These are phyloP conservation scores for Monilinia polystroma DNA, from an alignment of 2,329 filamentous ascomycete genomes.

Conservation along the genomic window DNA sequence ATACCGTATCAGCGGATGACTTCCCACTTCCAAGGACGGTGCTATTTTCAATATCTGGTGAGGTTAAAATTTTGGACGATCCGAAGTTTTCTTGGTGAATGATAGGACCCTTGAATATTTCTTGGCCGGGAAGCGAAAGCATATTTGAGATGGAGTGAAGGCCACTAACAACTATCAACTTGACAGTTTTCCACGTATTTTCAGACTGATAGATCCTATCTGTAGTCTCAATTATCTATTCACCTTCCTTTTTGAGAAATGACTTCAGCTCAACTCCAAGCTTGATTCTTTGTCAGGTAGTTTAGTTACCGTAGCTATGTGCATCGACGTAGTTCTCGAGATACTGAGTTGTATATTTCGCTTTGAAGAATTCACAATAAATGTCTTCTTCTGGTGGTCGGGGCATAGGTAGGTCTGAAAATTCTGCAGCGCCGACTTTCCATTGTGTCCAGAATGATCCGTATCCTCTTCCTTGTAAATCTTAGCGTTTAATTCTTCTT, in stretches of 20 bases:
- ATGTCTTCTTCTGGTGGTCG: not conserved
- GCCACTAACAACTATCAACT: not conserved
- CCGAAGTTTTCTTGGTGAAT: not conserved
- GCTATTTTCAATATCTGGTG: not conserved
- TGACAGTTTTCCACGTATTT: not conserved
- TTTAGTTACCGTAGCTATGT: too few species aligned
- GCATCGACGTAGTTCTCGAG: too few species aligned
- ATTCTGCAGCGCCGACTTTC: not conserved
- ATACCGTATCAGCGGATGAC: constrained; percentile 1
- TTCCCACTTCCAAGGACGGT: not conserved
- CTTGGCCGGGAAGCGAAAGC: not conserved
- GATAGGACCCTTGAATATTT: not conserved
- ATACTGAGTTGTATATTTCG: too few species aligned
- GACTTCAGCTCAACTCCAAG: too few species aligned
- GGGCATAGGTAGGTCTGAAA: not conserved
- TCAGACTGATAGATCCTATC: too few species aligned
- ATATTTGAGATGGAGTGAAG: not conserved
- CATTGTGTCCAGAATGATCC: too few species aligned
- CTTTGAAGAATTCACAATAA: not conserved
- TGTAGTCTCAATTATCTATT: too few species aligned
- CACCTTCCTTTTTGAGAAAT: too few species aligned
- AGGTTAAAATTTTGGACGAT: not conserved
- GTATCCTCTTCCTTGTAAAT: too few species aligned
- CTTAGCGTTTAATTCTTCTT: too few species aligned
- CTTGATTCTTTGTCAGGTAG: too few species aligned